Conservation (phyloP, 768 basidiomycete genomes). For the Austroboletus eburneus region DNA sequence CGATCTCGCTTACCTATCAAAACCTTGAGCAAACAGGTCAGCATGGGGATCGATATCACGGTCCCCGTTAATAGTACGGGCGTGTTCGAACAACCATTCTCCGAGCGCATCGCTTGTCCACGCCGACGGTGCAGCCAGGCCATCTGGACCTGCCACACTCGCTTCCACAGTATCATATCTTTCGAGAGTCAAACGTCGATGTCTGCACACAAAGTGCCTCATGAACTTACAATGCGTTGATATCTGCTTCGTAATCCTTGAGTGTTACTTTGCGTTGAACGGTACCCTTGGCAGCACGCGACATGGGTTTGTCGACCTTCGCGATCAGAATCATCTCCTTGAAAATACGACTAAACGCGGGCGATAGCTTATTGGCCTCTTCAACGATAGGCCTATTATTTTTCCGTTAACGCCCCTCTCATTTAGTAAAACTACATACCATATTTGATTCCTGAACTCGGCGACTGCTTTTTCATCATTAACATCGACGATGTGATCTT, state of each 20-base stretch:
- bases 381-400: constrained; percentile 33
- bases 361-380: constrained; percentile 37
- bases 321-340: constrained; percentile 51
- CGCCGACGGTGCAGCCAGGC: background rate
- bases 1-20: constrained; percentile 28
- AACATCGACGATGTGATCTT: constrained; percentile 11
- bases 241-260: constrained; percentile 23
- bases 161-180: constrained; percentile 9
- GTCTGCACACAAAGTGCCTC: background rate
- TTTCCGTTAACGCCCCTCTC: background rate
- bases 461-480: constrained; percentile 3
- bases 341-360: constrained; percentile 40
- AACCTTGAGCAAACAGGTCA: constrained; percentile 30
- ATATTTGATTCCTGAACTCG: constrained; percentile 19
- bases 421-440: constrained; percentile 12
- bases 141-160: background rate
- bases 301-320: constrained; percentile 36
- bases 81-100: constrained; percentile 14
- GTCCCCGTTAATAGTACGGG: background rate
- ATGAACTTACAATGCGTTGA: constrained; percentile 15
- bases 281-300: constrained; percentile 33
- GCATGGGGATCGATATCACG: background rate
- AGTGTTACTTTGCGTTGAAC: constrained; percentile 14
- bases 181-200: background rate
- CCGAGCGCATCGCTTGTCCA: constrained; percentile 11